Evolutionary conservation across 495 filamentous ascomycete species (phyloP), one percentile per base, ranked within the genome.

Genomic region (Saxophila tyrrhenica): DNA sequence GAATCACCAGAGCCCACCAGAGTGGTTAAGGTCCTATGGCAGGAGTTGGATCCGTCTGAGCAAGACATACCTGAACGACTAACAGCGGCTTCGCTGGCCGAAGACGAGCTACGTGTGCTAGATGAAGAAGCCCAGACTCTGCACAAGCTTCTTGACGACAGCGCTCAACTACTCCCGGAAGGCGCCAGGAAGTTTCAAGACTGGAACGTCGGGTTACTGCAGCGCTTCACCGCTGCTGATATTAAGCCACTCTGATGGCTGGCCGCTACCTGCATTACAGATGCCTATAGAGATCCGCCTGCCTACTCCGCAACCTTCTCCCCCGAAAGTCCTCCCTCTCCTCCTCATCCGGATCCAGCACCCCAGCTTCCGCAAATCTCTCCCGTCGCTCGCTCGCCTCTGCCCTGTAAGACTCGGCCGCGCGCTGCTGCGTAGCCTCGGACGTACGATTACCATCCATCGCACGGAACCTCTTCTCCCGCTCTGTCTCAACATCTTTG

Each of bases 1-100:
- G 8, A 48, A 16, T 46, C 39, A n/a, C 20, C 49, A n/a, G 61
- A 70, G 39, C 54, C 68, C 1, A 64, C 60, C 7, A 50, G 62
- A 8, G 63, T 64, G 0, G 59, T 65, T 47, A 70, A 69, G 47
- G 48, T 70, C 32, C 59, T 70, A 39, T 70, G 59, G 46, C 57
- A 60, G 25, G 32, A 25, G 5, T 20, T 43, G 17, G 19, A 51
- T 22, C 3, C 21, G 2, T 35, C 29, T 13, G 29, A 35, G 5
- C 35, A 52, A 9, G 2, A 20, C 13, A 41, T 16, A 15, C 10
- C 10, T 41, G 46, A 47, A 44, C 39, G 11, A 56, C 51, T 39
- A 46, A 32, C 15, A 48, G 59, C 20, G 29, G 19, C 43, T 51
- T 38, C 9, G 19, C 47, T 42, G 39, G 60, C 39, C 54, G 65